Percentiles rank a stretch among this genome's conserved stretches.
Conservation (phyloP, 441 rosid species). For the Hura crepitans region DNA sequence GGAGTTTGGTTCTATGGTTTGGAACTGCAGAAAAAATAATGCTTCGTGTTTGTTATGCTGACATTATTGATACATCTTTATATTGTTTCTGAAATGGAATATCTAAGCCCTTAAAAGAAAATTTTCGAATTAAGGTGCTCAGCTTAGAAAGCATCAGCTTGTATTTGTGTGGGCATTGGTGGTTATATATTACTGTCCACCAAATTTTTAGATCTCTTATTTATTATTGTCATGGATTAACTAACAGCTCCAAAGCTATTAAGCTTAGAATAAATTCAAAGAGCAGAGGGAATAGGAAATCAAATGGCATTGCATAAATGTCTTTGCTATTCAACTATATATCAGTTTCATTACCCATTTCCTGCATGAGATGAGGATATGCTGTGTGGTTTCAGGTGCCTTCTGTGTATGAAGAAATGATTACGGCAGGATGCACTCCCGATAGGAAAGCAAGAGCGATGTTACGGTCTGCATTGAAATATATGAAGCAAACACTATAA, state of each 20-base stretch:
- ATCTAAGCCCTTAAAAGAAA: background rate
- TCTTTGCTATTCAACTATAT: background rate
- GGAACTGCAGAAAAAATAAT: too few species aligned
- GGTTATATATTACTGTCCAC: too few species aligned
- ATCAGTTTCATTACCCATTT: background rate
- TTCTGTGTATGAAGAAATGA: conserved; percentile 85
- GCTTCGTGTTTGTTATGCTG: too few species aligned
- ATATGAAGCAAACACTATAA: conserved; percentile 71
- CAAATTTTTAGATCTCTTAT: background rate
- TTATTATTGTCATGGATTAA: background rate
- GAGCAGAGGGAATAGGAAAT: background rate
- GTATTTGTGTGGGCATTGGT: background rate
- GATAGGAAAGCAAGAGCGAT: conserved; percentile 93
- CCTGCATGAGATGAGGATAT: background rate
- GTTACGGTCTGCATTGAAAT: conserved; percentile 90
- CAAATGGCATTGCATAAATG: background rate
- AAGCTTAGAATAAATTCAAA: background rate
- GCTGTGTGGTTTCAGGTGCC: conserved; percentile 61
- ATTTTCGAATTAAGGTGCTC: background rate
- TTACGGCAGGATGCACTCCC: conserved; percentile 75
- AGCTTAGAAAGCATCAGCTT: background rate
- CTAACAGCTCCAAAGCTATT: background rate
- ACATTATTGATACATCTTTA: background rate
- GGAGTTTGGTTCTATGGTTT: too few species aligned
- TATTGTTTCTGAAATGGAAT: conserved; percentile 2